phyloP scores from a whole-genome alignment of 176 grass and related monocot species.

The Eremochloa ophiuroides region DNA sequence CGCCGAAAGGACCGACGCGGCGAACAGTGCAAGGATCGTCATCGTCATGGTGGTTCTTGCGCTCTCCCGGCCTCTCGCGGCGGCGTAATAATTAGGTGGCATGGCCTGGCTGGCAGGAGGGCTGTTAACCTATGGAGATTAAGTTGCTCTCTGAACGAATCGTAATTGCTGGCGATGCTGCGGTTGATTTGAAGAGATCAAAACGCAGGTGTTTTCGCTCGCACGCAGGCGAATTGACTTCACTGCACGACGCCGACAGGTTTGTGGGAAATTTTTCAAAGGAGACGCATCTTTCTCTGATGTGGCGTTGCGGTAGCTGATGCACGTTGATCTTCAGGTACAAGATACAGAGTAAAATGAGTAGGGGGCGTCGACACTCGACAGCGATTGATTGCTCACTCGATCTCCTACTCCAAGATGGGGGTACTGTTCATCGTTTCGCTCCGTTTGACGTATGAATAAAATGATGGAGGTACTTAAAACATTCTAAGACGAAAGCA shows the following conservation, averaged over 20 bases:
- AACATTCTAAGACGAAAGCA: neutral
- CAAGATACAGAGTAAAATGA: slow-evolving; percentile 8
- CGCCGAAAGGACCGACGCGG: neutral
- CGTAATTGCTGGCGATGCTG: neutral
- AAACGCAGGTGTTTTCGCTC: neutral
- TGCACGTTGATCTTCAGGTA: slow-evolving; percentile 35
- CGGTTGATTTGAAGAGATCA: neutral
- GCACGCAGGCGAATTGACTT: slow-evolving; percentile 17
- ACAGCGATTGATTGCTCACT: neutral
- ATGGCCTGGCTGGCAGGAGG: neutral
- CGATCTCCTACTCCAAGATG: neutral
- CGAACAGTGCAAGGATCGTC: slow-evolving; percentile 8
- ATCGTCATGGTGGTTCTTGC: too few relatives aligned
- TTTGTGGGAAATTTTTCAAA: neutral
- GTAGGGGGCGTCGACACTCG: too few relatives aligned
- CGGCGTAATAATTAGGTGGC: neutral
- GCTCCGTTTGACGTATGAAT: neutral
- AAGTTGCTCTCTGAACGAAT: neutral
- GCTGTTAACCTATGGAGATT: neutral
- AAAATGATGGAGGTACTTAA: neutral
- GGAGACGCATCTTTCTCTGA: neutral
- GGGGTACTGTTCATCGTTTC: neutral
- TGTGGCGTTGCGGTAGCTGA: slow-evolving; percentile 12
- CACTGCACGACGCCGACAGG: neutral
- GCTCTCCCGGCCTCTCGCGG: neutral